These are phyloP conservation scores for Pseudocercospora fuligena DNA, from an alignment of 2,329 filamentous ascomycete species.

Conservation along the genomic window DNA sequence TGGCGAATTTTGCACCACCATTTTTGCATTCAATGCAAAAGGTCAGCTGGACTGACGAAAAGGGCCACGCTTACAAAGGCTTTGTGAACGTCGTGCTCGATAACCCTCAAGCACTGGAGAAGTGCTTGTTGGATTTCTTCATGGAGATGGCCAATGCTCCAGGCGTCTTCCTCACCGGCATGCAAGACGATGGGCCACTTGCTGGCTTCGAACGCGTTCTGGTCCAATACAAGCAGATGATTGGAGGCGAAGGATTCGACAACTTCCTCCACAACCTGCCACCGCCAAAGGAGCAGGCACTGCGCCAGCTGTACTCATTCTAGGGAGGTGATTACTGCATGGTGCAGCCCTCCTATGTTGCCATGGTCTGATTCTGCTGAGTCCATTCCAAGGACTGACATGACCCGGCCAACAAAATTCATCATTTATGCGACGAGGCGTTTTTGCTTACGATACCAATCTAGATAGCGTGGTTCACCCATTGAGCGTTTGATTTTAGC, in stretches of 20 bases:
- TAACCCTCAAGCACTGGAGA: conserved; percentile 92
- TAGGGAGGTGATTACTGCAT: conserved; percentile 35
- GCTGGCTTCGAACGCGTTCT: conserved; percentile 71
- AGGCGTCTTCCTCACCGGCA: conserved; percentile 62
- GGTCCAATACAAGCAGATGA: conserved; percentile 59
- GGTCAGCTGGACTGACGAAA: conserved; percentile 88
- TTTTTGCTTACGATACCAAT: conserved; percentile 33
- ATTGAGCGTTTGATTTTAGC: conserved; percentile 38
- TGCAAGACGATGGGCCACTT: conserved; percentile 64
- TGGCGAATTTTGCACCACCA: conserved; percentile 77
- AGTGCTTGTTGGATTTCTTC: conserved; percentile 81
- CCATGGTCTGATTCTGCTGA: not conserved
- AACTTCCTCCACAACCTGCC: conserved; percentile 55
- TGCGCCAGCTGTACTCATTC: conserved; percentile 50
- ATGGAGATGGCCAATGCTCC: conserved; percentile 76
- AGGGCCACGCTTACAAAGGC: conserved; percentile 88
- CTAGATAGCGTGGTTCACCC: conserved; percentile 33
- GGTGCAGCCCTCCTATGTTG: conserved; percentile 19
- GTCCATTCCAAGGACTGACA: not conserved
- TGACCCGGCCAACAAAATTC: not conserved
- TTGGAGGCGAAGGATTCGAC: conserved; percentile 55
- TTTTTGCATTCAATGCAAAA: conserved; percentile 83
- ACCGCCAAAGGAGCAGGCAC: conserved; percentile 47
- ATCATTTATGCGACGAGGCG: conserved; percentile 16
- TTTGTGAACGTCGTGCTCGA: conserved; percentile 83